These are phyloP conservation scores for Chlorophyllum brunneum DNA, from an alignment of 768 basidiomycete species.

Conservation along the genomic window DNA sequence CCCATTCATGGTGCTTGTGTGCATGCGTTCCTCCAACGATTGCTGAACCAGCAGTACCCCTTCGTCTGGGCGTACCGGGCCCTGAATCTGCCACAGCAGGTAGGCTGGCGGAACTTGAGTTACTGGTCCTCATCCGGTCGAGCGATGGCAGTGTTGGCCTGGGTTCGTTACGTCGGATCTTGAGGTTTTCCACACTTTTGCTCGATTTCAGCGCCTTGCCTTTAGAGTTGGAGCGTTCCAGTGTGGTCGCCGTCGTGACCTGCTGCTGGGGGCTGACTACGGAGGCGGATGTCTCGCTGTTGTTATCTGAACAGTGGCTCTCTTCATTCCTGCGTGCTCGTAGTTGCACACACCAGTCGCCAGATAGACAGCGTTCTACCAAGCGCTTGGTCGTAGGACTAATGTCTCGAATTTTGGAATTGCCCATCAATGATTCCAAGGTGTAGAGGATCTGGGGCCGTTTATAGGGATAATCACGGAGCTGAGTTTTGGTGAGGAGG, in stretches of 20 bases:
- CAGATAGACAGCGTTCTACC: constrained; percentile 85
- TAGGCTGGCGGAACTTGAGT: constrained; percentile 36
- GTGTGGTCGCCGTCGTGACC: constrained; percentile 28
- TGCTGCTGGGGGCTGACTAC: constrained; percentile 31
- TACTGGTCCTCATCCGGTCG: constrained; percentile 33
- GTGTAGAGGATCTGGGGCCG: constrained; percentile 82
- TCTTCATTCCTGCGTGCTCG: constrained; percentile 32
- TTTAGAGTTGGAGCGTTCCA: constrained; percentile 35
- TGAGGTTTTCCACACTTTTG: constrained; percentile 63
- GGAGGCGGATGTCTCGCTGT: constrained; percentile 38
- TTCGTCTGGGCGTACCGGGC: constrained; percentile 17
- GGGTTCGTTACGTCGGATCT: constrained; percentile 22
- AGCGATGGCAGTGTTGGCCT: constrained; percentile 28
- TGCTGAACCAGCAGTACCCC: constrained; percentile 12
- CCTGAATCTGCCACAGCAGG: constrained; percentile 22
- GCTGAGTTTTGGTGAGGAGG: constrained; percentile 89
- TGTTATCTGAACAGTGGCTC: constrained; percentile 34
- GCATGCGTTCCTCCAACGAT: constrained; percentile 6
- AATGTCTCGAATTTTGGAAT: constrained; percentile 76
- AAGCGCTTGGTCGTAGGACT: constrained; percentile 86
- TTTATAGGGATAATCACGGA: constrained; percentile 84
- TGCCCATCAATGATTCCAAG: constrained; percentile 72
- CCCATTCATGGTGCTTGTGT: constrained; percentile 3
- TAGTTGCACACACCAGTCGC: constrained; percentile 81
- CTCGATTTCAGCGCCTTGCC: constrained; percentile 48